Base-by-base conservation (phyloP, 1,284 basidiomycete species). In the Mycosarcoma mackinlayi region DNA sequence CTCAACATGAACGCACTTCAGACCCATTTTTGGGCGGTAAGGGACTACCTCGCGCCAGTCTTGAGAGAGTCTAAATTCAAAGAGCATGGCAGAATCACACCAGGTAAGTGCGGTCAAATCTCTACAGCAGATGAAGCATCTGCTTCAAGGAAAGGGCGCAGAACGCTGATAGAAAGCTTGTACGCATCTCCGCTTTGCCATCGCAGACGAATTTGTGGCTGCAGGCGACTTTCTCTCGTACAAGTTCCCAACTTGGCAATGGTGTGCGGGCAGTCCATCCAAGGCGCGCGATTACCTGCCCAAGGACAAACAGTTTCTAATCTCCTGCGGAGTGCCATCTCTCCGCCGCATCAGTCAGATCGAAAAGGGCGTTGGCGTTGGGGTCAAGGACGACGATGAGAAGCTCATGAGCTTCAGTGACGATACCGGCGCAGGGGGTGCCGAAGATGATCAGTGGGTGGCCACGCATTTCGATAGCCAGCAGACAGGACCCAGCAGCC, bases 41-140 rank as follows among this genome's bases (percentile, higher is more conserved):
- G 95, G 77, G 95, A 98, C 84, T 96, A 96, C 84, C 90, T 98
- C 63, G 93, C 93, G 64, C 95, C 95, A 44, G 94, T 98, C 28
- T 87, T 98, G 75, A 91, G 91, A 81, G 95, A 98, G 85, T 94
- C 92, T 85, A 98, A 98, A 84, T 98, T 98, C 87, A 98, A 96
- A 84, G 95, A 98, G 84, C 93, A 97, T 81, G 95, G 95, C 11
- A 87, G 94, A 54, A 95, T 96, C 80, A 97, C 92, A 16, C 94
- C 94, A 67, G 94, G 93, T 95, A 67, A 48, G 89, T 56, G n/a
- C n/a, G n/a, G n/a, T n/a, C n/a, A n/a, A n/a, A n/a, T n/a, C n/a
- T n/a, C n/a, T n/a, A n/a, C n/a, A n/a, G n/a, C n/a, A n/a, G n/a
- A n/a, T n/a, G n/a, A n/a, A n/a, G n/a, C n/a, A n/a, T n/a, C n/a